Percentiles rank a stretch among this genome's conserved stretches.
Evolutionary conservation across 2,329 filamentous ascomycete species (phyloP).

Genomic region (Xylariaceae sp.): DNA sequence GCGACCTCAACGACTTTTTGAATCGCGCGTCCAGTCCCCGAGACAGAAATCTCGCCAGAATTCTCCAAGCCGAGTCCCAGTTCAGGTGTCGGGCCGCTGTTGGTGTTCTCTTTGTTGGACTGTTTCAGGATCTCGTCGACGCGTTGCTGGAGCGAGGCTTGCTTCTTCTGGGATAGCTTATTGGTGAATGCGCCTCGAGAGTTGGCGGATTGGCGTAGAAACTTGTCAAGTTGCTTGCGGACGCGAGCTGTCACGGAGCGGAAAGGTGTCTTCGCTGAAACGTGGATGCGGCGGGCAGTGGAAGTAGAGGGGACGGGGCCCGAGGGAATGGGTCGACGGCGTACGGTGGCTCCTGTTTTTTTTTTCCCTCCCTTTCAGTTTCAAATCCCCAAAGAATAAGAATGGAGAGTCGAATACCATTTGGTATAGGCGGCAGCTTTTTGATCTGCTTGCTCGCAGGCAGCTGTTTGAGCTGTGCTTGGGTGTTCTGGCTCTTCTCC

Average conservation of each 20-base stretch:
- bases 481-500: constrained; percentile 4
- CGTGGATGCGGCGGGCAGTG: constrained; percentile 51
- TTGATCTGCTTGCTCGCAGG: constrained; percentile 13
- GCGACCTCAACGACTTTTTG: constrained; percentile 59
- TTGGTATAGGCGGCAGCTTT: constrained; percentile 30
- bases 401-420: constrained; percentile 26
- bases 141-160: constrained; percentile 44
- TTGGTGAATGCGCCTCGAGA: constrained; percentile 26
- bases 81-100: too few relatives aligned
- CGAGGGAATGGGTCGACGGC: constrained; percentile 45
- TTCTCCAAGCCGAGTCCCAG: constrained; percentile 32
- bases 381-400: too few relatives aligned
- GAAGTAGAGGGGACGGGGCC: constrained; percentile 36
- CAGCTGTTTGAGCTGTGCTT: constrained; percentile 15
- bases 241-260: constrained; percentile 64
- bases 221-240: constrained; percentile 57
- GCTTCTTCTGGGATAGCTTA: constrained; percentile 43
- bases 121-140: constrained; percentile 39
- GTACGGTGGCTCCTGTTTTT: constrained; percentile 42
- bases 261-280: constrained; percentile 62
- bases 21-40: constrained; percentile 65
- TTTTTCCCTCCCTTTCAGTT: constrained; percentile 3
- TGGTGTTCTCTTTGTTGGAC: constrained; percentile 21
- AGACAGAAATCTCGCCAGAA: constrained; percentile 51
- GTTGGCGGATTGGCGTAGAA: constrained; percentile 37